These are phyloP conservation scores for Podospora didyma DNA, from an alignment of 495 filamentous ascomycete genomes.

Conservation along the genomic window DNA sequence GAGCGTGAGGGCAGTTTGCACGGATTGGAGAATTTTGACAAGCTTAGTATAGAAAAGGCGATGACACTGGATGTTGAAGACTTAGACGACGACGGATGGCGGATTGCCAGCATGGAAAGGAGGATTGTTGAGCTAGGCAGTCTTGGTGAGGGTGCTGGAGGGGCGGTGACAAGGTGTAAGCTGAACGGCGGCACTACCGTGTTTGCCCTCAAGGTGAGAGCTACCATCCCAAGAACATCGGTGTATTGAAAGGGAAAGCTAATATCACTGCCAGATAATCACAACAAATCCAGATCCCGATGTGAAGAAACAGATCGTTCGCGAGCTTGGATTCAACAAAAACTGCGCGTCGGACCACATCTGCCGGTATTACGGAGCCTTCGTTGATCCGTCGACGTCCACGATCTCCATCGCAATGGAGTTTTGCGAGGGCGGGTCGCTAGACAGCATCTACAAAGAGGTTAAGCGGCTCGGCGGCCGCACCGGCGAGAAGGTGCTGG, in stretches of 20 bases:
- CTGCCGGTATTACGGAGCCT: constrained; percentile 94
- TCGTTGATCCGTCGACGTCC: constrained; percentile 85
- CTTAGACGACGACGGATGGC: constrained; percentile 91
- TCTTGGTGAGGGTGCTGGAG: constrained; percentile 91
- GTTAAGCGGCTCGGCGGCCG: constrained; percentile 91
- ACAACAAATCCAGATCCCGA: constrained; percentile 97
- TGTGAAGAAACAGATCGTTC: constrained; percentile 95
- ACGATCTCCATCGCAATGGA: constrained; percentile 99
- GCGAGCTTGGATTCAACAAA: constrained; percentile 96
- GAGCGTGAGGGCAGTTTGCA: constrained; percentile 70
- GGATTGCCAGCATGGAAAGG: constrained; percentile 82
- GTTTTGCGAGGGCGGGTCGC: constrained; percentile 92
- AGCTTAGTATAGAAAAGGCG: constrained; percentile 73
- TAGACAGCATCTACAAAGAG: constrained; percentile 95
- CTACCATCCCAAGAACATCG: neutral
- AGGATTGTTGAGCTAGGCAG: constrained; percentile 84
- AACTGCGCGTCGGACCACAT: constrained; percentile 91
- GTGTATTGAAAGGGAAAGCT: constrained; percentile 5
- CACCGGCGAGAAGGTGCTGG: constrained; percentile 96
- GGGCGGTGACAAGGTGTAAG: constrained; percentile 87
- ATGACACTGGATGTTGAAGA: constrained; percentile 84
- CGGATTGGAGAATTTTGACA: constrained; percentile 66
- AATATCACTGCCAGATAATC: constrained; percentile 65
- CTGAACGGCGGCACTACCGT: constrained; percentile 88
- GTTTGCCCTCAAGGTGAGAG: constrained; percentile 88